A percentile compares a stretch with the other conserved stretches of the same genome.
Conservation (phyloP, 202 grass and related monocot genomes). For the Dendrocalamus latiflorus region DNA sequence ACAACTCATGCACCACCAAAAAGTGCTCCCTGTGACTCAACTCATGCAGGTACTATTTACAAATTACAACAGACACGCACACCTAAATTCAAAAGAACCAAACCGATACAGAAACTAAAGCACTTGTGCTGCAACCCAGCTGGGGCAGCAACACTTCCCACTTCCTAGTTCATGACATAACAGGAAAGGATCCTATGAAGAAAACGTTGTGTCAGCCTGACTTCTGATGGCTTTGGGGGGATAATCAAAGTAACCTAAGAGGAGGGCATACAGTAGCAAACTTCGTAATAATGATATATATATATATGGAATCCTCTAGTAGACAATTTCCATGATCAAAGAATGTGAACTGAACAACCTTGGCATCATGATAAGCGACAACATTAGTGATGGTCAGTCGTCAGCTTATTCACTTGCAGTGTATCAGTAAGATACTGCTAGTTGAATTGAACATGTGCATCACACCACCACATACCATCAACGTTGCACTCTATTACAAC, state of each 20-base stretch:
- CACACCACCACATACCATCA: background rate
- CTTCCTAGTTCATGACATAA: background rate
- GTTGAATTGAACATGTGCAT: background rate
- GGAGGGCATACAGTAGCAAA: too few relatives aligned
- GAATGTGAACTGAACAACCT: background rate
- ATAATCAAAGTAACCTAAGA: background rate
- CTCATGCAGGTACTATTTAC: constrained; percentile 19
- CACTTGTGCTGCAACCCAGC: background rate
- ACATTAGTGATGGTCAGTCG: background rate
- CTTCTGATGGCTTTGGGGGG: background rate
- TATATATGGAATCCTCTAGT: background rate
- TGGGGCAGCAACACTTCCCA: background rate
- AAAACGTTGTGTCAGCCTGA: background rate
- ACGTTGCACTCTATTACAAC: background rate
- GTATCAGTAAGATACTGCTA: background rate
- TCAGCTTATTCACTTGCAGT: background rate
- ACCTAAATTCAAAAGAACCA: background rate
- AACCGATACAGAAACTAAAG: background rate
- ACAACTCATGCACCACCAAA: background rate
- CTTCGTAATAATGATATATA: background rate
- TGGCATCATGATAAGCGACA: background rate
- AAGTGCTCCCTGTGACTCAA: background rate
- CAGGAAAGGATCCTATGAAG: background rate
- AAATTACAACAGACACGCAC: constrained; percentile 27
- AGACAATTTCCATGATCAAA: background rate